Evolutionary conservation across 2,329 filamentous ascomycete species (phyloP), one percentile per base, ranked within the genome.

Genomic region (Beauveria scarabaeidicola): DNA sequence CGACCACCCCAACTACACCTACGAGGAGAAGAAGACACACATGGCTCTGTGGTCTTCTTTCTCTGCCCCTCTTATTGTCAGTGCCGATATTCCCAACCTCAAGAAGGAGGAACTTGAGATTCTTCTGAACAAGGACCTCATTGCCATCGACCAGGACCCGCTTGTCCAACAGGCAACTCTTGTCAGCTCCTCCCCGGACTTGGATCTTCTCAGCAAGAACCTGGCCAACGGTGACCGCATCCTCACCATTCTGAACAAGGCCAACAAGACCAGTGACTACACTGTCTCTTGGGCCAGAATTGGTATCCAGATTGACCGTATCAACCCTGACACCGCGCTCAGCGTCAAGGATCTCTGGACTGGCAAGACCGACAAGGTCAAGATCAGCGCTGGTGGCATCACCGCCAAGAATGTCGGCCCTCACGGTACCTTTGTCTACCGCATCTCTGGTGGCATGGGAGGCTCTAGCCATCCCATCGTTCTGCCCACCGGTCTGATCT

Each of bases 401-500:
- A 62, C 61, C 5, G 64, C 66, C 2, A 63, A 71, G 9, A 65
- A 62, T n/a, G 61, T 78, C 5, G 66, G 67, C 1, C 66, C 67
- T 0, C 76, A 75, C 53, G 74, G 74, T 47, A 77, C 75, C 1
- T 71, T 66, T 8, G 74, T 80, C 13, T 75, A 74, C 62, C 71
- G 77, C 43, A 67, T 81, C 38, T 71, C 73, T 6, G 63, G 60
- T 17, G 43, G 68, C n/a, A 66, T 69, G 3, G 46, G 60, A 5
- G 64, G 66, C 19, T 68, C 52, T 19, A 56, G 59, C 40, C 63
- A 63, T 19, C 63, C 63, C 21, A 64, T 70, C 10, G 41, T 66
- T 17, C 71, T 69, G 9, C 76, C 78, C 0, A 81, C 77, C 0
- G 78, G 78, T 5, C 72, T 77, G 64, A 74, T 81, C 52, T 78